Evolutionary conservation across 148 eudicot species (phyloP).

Genomic region (Cornus florida): DNA sequence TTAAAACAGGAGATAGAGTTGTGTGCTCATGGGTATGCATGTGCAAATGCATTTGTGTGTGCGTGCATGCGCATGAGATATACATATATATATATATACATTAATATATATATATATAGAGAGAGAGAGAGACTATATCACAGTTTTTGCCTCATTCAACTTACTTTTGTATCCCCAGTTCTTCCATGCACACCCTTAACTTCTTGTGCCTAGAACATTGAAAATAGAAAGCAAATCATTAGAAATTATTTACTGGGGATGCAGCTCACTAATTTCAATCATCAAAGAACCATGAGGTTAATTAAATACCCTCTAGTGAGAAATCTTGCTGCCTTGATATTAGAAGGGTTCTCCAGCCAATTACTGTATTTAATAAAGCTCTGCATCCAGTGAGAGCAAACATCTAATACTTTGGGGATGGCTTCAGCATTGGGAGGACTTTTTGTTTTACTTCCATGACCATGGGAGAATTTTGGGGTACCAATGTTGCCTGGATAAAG

Average conservation of each 20-base stretch:
- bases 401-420: slow-evolving; percentile 64
- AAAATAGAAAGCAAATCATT: slow-evolving; percentile 2
- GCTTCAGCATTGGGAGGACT: slow-evolving; percentile 78
- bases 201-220: slow-evolving; percentile 55
- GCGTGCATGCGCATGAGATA: too few species aligned
- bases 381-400: slow-evolving; percentile 83
- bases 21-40: neutral
- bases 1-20: neutral
- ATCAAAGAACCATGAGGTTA: neutral
- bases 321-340: slow-evolving; percentile 88
- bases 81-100: neutral
- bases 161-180: slow-evolving; percentile 66
- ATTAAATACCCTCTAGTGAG: slow-evolving; percentile 79
- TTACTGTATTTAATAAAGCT: slow-evolving; percentile 89
- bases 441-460: slow-evolving; percentile 53
- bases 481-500: slow-evolving; percentile 80
- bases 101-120: too few species aligned
- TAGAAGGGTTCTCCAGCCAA: slow-evolving; percentile 90
- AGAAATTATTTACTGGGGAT: slow-evolving; percentile 8
- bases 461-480: slow-evolving; percentile 49
- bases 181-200: slow-evolving; percentile 62
- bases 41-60: too few species aligned
- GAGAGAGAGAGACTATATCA: neutral
- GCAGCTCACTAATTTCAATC: neutral
- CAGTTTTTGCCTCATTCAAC: slow-evolving; percentile 17